A percentile compares a stretch with the other conserved stretches of the same genome.
Conservation (phyloP, 129 eudicot species). For the Centaurea solstitialis region DNA sequence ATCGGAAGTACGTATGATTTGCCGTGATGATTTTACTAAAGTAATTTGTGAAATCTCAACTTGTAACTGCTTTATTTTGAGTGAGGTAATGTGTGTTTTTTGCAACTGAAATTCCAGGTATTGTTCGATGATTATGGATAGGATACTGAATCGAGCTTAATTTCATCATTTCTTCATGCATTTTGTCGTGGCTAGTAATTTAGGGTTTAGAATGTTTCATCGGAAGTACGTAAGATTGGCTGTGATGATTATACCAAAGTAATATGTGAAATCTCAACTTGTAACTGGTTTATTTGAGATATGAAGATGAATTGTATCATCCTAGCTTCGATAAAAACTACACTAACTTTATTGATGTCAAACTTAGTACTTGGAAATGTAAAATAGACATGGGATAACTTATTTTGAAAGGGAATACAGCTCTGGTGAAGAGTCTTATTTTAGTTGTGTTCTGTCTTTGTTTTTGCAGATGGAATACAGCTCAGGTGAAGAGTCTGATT, state of each 20-base stretch:
- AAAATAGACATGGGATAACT: background rate
- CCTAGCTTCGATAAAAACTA: background rate
- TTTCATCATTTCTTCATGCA: background rate
- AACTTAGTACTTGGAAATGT: background rate
- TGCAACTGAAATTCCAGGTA: no score
- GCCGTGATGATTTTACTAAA: background rate
- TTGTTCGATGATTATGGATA: background rate
- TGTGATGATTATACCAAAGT: background rate
- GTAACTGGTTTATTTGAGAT: background rate
- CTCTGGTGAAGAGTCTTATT: no score
- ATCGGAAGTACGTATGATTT: background rate
- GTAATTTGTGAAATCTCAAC: background rate
- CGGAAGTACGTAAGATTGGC: background rate
- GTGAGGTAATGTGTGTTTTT: background rate
- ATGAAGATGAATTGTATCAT: background rate
- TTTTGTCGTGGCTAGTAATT: conserved; percentile 6
- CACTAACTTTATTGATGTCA: background rate
- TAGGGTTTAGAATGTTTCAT: conserved; percentile 26
- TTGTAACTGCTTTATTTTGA: background rate
- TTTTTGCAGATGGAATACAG: conserved; percentile 62
- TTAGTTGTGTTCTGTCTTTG: background rate
- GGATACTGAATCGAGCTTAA: background rate
- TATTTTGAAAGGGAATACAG: background rate
- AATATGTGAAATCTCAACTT: background rate
- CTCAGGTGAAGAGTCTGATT: conserved; percentile 80